Conservation (phyloP, 345 rosid genomes). For the Barbarea vulgaris region DNA sequence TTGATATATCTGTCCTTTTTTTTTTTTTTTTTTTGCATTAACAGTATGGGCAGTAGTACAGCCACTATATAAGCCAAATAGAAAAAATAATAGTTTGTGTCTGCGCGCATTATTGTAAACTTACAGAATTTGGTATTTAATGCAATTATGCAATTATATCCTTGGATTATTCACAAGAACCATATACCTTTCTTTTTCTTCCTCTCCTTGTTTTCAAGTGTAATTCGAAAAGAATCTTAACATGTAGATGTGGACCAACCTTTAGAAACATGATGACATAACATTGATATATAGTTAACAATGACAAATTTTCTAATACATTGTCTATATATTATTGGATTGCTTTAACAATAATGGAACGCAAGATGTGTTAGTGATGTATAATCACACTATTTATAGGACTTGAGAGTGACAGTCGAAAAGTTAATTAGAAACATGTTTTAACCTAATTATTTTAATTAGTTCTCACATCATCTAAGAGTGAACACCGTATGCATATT, state of each 20-base stretch:
- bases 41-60: conserved; percentile 36
- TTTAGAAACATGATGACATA: conserved; percentile 38
- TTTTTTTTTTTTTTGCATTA: not conserved
- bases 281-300: conserved; percentile 36
- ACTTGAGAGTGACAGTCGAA: conserved; percentile 28
- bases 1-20: conserved; percentile 13
- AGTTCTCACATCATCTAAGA: conserved; percentile 13
- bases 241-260: conserved; percentile 44
- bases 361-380: conserved; percentile 31
- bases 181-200: conserved; percentile 25
- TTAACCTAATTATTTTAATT: conserved; percentile 23
- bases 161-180: conserved; percentile 46
- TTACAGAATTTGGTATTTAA: conserved; percentile 33
- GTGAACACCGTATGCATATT: not conserved
- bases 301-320: conserved; percentile 13
- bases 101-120: conserved; percentile 36
- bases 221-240: conserved; percentile 43
- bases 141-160: conserved; percentile 36
- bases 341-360: conserved; percentile 35
- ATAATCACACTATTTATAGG: conserved; percentile 32
- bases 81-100: conserved; percentile 39
- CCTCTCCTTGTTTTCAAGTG: conserved; percentile 36
- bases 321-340: conserved; percentile 38
- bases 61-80: conserved; percentile 40
- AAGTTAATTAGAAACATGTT: conserved; percentile 21